Evolutionary conservation across 441 rosid genomes (phyloP).

Genomic region (Aleurites moluccanus): DNA sequence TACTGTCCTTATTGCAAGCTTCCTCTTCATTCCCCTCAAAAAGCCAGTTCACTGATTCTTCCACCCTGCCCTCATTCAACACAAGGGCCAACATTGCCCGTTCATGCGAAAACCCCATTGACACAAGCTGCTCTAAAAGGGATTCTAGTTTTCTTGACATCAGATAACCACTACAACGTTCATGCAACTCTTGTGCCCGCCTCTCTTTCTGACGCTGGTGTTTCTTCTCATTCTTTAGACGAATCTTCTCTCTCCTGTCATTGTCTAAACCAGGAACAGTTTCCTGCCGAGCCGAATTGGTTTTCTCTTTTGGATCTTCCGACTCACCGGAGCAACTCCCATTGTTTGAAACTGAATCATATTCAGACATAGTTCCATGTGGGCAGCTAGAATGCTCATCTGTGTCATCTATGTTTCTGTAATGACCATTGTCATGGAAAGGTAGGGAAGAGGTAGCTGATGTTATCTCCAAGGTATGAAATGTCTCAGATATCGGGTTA

Average conservation of each 20-base stretch:
- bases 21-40: slow-evolving; percentile 58
- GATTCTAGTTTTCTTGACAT: slow-evolving; percentile 79
- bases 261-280: slow-evolving; percentile 58
- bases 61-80: slow-evolving; percentile 78
- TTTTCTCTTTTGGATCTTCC: slow-evolving; percentile 65
- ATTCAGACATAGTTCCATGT: slow-evolving; percentile 49
- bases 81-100: slow-evolving; percentile 79
- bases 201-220: slow-evolving; percentile 89
- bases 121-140: slow-evolving; percentile 71
- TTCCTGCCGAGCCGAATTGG: slow-evolving; percentile 49
- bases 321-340: slow-evolving; percentile 92
- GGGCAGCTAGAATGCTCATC: slow-evolving; percentile 52
- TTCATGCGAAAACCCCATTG: slow-evolving; percentile 82
- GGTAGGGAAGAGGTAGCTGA: slow-evolving; percentile 41
- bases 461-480: slow-evolving; percentile 59
- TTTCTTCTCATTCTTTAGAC: slow-evolving; percentile 83
- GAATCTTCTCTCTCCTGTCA: slow-evolving; percentile 72
- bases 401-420: slow-evolving; percentile 62
- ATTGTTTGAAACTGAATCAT: slow-evolving; percentile 71
- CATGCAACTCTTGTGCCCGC: slow-evolving; percentile 82
- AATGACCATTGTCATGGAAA: slow-evolving; percentile 52
- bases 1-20: slow-evolving; percentile 26
- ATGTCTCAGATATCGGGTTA: slow-evolving; percentile 64
- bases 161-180: slow-evolving; percentile 64
- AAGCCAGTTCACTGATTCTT: slow-evolving; percentile 83